These are phyloP conservation scores for Bothriochloa decipiens DNA, from an alignment of 176 grass and related monocot genomes.

Conservation along the genomic window DNA sequence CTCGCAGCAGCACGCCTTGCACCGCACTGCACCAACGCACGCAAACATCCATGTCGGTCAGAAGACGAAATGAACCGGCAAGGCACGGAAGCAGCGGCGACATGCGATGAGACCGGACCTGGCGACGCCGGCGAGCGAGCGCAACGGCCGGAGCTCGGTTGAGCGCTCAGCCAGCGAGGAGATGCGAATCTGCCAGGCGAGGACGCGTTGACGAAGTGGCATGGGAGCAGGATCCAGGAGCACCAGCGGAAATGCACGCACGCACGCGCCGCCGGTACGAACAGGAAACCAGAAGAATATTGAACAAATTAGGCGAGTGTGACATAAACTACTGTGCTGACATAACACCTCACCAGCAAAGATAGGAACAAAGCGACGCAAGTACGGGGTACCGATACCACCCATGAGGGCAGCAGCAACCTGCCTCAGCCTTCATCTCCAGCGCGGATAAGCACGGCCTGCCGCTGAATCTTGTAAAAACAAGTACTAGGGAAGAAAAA, in stretches of 20 bases:
- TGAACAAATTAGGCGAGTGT: background rate
- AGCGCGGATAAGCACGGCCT: background rate
- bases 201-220: too few relatives aligned
- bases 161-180: background rate
- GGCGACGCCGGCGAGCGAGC: too few relatives aligned
- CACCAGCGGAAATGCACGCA: background rate
- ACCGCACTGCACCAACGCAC: background rate
- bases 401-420: background rate
- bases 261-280: background rate
- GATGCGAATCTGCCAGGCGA: background rate
- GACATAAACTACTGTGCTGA: background rate
- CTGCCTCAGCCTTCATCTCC: background rate
- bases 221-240: constrained; percentile 21
- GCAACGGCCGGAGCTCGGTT: too few relatives aligned
- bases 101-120: background rate
- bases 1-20: too few relatives aligned
- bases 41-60: background rate
- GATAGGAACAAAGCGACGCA: background rate
- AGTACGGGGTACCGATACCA: background rate
- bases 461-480: background rate
- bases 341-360: background rate
- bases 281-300: background rate
- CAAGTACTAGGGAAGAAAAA: rapidly evolving
- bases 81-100: background rate
- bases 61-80: too few relatives aligned